Evolutionary conservation across 2,329 filamentous ascomycete genomes (phyloP).

Genomic region (Botryotinia convoluta): DNA sequence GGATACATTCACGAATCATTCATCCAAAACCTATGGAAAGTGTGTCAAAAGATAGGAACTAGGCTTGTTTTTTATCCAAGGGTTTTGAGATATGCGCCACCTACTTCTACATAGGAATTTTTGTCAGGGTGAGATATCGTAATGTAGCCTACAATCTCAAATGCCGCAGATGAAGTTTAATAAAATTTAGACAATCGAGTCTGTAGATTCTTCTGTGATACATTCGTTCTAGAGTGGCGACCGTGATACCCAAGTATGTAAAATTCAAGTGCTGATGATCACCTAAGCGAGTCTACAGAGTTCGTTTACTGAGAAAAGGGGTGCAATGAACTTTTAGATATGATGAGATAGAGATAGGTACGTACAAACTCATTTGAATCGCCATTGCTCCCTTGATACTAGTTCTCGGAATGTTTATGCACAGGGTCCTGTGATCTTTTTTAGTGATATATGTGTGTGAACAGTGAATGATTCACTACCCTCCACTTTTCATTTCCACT

Average conservation of each 20-base stretch:
- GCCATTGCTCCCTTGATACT: background rate
- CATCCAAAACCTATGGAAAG: too few species aligned
- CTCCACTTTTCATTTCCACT: background rate
- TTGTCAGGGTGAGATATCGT: background rate
- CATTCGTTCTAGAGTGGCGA: background rate
- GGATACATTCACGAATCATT: background rate
- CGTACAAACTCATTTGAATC: background rate
- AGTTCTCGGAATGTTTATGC: background rate
- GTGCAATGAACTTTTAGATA: background rate
- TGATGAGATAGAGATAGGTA: background rate
- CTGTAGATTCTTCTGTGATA: background rate
- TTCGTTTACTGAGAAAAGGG: background rate
- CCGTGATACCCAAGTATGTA: background rate
- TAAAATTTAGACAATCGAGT: background rate
- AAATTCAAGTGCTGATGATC: background rate
- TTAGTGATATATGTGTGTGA: background rate
- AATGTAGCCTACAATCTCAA: background rate
- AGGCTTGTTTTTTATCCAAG: too few species aligned
- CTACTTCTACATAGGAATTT: background rate
- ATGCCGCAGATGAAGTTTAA: background rate
- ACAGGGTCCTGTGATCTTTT: background rate
- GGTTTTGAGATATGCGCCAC: background rate
- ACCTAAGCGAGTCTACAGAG: background rate
- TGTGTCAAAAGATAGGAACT: too few species aligned
- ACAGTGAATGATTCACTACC: background rate